Percentiles rank a stretch among this genome's conserved stretches.
Conservation (phyloP, 2,329 filamentous ascomycete species). For the Alternaria sp. region DNA sequence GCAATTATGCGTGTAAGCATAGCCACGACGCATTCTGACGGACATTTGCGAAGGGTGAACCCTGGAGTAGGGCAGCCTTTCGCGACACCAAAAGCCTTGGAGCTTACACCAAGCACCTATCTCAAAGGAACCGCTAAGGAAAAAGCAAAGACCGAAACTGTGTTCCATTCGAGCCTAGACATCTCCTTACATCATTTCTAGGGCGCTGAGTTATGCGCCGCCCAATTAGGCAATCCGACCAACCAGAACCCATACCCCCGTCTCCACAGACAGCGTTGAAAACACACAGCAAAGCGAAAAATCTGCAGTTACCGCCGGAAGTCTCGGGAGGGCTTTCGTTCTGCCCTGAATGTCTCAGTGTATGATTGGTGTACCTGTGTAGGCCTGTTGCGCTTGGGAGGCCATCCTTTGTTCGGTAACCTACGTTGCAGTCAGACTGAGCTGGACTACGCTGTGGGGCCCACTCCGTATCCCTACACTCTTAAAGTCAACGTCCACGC, state of each 20-base stretch:
- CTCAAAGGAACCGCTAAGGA: neutral
- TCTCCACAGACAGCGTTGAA: constrained; percentile 1
- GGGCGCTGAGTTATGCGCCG: constrained; percentile 7
- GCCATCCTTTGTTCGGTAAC: constrained; percentile 2
- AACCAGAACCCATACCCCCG: constrained; percentile 5
- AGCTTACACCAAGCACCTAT: neutral
- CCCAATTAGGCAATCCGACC: constrained; percentile 12
- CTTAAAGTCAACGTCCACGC: constrained; percentile 3
- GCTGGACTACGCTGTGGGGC: neutral
- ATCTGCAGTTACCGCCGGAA: constrained; percentile 10
- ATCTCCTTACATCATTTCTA: constrained; percentile 2
- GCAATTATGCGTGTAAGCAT: neutral
- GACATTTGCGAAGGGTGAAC: neutral
- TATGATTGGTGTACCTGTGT: neutral
- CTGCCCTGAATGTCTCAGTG: constrained; percentile 15
- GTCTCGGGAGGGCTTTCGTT: neutral
- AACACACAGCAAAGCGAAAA: constrained; percentile 9
- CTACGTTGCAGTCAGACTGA: neutral
- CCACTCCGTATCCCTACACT: neutral
- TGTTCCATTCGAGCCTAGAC: constrained; percentile 4
- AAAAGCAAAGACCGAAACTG: constrained; percentile 1
- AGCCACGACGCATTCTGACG: neutral
- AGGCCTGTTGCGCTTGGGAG: neutral
- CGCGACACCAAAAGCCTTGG: neutral
- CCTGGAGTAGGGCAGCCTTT: neutral